Base-by-base conservation (phyloP, 2,329 filamentous ascomycete species). In the Sporothrix brunneoviolacea region DNA sequence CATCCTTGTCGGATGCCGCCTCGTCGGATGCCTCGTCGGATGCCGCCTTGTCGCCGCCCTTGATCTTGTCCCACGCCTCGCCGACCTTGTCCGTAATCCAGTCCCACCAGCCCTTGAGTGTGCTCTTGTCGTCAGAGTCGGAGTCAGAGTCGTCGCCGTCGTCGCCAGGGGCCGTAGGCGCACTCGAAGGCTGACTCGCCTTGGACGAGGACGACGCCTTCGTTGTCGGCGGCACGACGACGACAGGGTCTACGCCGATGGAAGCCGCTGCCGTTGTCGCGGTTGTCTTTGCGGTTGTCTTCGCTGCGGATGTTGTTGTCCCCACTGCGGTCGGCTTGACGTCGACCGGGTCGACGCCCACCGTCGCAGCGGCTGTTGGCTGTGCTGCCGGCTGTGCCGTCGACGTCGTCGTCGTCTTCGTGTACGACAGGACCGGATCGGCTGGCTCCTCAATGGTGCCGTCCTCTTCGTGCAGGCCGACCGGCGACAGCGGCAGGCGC, bases 401-500 rank as follows among this genome's bases (percentile, higher is more conserved):
- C 12, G 51, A 30, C 16, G 48, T 41, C 30, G n/a, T 51, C 40
- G 8, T 12, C 28, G 24, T 30, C 22, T 41, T 36, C n/a, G 57
- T 56, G 55, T 61, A 59, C 3, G 62, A 55, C 13, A 64, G 60
- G 12, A 67, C 69, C 0, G 81, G 79, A 56, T 86, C 81, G 1
- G 65, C 64, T 0, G 76, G 79, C n/a, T 71, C 71, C 18, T 77
- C 70, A 0, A 73, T 64, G 2, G 65, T 66, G 2, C 72, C 68
- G 15, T 73, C 72, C 0, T 72, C 61, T 42, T 76, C 72, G 61
- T 91, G 86, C 2, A 79, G 62, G 4, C 84, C 85, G 12, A 80
- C 62, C 0, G 83, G 73, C 52, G 74, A 75, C 21, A 91, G 68
- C 0, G 87, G 87, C 12, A 91, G 74, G 10, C 83, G 76, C 6